phyloP scores from a whole-genome alignment of 2,329 filamentous ascomycete species.

The Colletotrichum plurivorum region DNA sequence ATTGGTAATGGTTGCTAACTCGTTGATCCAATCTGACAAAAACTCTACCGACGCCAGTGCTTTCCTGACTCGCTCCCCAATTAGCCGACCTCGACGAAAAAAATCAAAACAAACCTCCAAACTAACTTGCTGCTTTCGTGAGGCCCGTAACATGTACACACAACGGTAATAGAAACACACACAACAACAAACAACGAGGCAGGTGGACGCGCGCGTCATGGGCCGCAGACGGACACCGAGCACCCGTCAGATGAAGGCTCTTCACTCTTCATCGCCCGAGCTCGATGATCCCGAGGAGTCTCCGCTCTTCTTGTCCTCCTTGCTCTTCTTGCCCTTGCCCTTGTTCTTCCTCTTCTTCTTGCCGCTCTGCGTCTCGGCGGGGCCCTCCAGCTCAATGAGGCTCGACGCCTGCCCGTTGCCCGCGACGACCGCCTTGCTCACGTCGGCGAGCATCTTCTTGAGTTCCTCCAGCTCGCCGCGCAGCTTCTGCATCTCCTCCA shows the following conservation, averaged over 20 bases:
- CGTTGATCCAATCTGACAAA: background rate
- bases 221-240: background rate
- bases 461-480: slow-evolving; percentile 71
- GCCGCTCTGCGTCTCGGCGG: background rate
- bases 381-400: slow-evolving; percentile 25
- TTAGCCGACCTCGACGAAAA: background rate
- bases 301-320: slow-evolving; percentile 24
- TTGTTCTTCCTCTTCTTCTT: slow-evolving; percentile 22
- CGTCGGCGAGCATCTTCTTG: slow-evolving; percentile 60
- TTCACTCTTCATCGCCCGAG: slow-evolving; percentile 35
- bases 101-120: background rate
- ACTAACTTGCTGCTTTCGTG: background rate
- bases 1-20: slow-evolving; percentile 17
- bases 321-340: slow-evolving; percentile 33
- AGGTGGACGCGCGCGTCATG: background rate
- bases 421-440: slow-evolving; percentile 43
- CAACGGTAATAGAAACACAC: background rate
- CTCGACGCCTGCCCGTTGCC: slow-evolving; percentile 19
- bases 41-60: too few species aligned
- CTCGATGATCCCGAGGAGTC: slow-evolving; percentile 6
- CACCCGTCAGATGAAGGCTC: slow-evolving; percentile 1
- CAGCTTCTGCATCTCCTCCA: slow-evolving; percentile 76
- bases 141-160: slow-evolving; percentile 12
- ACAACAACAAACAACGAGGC: background rate
- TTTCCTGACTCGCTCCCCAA: slow-evolving; percentile 12